Evolutionary conservation across 495 filamentous ascomycete genomes (phyloP).

Genomic region (Podospora australis): DNA sequence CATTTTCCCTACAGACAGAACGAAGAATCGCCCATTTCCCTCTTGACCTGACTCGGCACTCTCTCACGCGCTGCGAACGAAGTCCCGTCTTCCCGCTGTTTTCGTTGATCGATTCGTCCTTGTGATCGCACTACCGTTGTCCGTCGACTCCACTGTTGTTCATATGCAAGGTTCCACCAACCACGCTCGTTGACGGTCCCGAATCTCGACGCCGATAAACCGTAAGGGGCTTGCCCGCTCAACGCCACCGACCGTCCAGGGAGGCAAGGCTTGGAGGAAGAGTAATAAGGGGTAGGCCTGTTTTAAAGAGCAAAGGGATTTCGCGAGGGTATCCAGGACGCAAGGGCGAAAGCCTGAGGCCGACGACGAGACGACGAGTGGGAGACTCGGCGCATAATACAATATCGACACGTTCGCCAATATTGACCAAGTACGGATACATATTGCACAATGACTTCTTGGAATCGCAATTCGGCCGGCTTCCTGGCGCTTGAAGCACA

Average conservation of each 20-base stretch:
- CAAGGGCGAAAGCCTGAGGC: neutral
- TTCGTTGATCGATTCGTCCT: neutral
- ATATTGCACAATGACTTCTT: slow-evolving; percentile 6
- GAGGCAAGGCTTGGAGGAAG: neutral
- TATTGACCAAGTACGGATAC: neutral
- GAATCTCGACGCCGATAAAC: neutral
- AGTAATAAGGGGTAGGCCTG: slow-evolving; percentile 6
- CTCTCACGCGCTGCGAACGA: too few species aligned
- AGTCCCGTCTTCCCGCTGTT: neutral
- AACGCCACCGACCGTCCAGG: slow-evolving; percentile 4
- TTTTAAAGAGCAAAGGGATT: neutral
- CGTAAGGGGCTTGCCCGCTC: slow-evolving; percentile 2
- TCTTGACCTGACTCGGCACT: neutral
- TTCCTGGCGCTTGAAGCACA: neutral
- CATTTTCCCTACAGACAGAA: neutral
- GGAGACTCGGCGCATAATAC: neutral
- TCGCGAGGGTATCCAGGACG: neutral
- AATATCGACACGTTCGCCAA: neutral
- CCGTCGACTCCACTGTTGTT: neutral
- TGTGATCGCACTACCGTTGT: neutral
- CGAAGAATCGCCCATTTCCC: neutral
- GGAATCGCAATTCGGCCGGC: neutral
- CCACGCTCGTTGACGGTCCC: neutral
- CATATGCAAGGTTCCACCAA: slow-evolving; percentile 4
- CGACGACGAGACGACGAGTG: neutral